Percentiles rank a stretch among this genome's conserved stretches.
Conservation (phyloP, 2,329 filamentous ascomycete species). For the Calonectria pauciramosa region DNA sequence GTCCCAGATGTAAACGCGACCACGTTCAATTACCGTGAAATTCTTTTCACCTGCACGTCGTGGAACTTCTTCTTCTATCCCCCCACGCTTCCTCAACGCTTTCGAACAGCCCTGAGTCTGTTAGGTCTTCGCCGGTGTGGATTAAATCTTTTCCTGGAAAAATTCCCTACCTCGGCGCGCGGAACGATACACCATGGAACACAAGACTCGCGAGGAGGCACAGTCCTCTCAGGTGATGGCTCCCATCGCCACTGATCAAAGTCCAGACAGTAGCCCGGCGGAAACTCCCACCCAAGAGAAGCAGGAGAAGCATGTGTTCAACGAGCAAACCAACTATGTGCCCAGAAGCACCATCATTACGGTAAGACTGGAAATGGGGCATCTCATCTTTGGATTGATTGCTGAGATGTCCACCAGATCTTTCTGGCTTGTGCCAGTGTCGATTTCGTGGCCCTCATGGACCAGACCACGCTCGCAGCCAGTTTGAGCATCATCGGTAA, state of each 20-base stretch:
- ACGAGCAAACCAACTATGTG: slow-evolving; percentile 3
- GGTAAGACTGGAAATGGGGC: not conserved
- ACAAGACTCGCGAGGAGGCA: not conserved
- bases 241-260: not conserved
- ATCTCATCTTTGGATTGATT: not conserved
- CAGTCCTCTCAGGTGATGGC: not conserved
- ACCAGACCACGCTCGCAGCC: not conserved
- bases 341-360: not conserved
- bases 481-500: slow-evolving; percentile 4
- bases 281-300: not conserved
- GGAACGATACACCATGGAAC: not conserved
- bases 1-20: not conserved
- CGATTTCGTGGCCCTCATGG: slow-evolving; percentile 2
- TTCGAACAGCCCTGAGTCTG: not conserved
- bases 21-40: not conserved
- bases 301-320: not conserved
- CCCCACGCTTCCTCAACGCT: not conserved
- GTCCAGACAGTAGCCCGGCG: not conserved
- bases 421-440: slow-evolving; percentile 4
- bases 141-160: not conserved
- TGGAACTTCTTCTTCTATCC: not conserved
- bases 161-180: not conserved
- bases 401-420: not conserved
- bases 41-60: not conserved
- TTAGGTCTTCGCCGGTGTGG: not conserved